Percentiles rank a stretch among this genome's conserved stretches.
These are phyloP conservation scores for Diplosphaera chodatii DNA, from an alignment of 139 green algal genomes.

Conservation along the genomic window DNA sequence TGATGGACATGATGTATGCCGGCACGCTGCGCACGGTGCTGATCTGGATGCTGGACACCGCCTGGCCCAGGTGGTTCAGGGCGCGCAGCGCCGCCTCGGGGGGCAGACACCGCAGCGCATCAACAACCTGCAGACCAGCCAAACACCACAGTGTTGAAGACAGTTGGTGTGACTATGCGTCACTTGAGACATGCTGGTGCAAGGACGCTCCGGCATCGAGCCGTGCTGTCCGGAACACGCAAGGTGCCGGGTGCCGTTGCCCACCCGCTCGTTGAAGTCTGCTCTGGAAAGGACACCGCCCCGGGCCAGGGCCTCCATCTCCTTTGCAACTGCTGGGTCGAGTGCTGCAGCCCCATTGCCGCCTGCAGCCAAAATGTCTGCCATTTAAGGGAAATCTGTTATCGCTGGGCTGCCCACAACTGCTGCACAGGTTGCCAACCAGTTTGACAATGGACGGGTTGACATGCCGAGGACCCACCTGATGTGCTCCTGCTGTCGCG, in stretches of 20 bases:
- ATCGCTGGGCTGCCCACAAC: no score
- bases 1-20: neutral
- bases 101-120: neutral
- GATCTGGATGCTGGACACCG: conserved; percentile 1
- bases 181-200: no score
- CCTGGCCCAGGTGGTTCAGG: neutral
- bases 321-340: neutral
- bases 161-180: no score
- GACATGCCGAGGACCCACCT: no score
- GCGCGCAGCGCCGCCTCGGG: neutral
- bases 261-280: conserved; percentile 1
- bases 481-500: neutral
- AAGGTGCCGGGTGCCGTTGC: no score
- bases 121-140: neutral
- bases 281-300: neutral
- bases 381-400: no score
- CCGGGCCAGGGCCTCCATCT: neutral
- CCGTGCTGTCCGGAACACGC: no score
- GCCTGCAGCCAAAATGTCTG: neutral
- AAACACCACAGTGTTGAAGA: no score
- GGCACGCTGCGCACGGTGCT: neutral
- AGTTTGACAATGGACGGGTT: no score
- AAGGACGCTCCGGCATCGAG: no score
- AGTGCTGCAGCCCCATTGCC: neutral
- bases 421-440: no score